Conservation (phyloP, 495 filamentous ascomycete genomes). For the Neurospora tetrasperma region DNA sequence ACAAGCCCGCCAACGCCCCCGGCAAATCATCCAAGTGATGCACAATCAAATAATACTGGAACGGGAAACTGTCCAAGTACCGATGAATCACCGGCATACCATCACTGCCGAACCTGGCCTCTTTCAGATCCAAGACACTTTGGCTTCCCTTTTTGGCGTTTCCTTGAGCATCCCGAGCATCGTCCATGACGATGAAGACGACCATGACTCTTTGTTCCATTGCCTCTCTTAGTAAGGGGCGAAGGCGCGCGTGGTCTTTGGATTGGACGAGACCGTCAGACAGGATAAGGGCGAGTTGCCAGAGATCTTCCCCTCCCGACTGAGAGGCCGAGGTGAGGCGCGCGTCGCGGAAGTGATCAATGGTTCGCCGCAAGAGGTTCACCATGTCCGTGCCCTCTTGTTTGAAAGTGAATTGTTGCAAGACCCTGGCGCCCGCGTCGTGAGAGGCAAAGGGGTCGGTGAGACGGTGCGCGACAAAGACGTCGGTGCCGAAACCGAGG, state of each 20-base stretch:
- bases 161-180: conserved; percentile 32
- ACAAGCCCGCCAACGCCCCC: conserved; percentile 69
- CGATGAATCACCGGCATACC: conserved; percentile 58
- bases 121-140: conserved; percentile 68
- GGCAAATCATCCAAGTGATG: conserved; percentile 85
- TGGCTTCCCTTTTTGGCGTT: conserved; percentile 25
- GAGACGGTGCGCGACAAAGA: conserved; percentile 83
- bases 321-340: conserved; percentile 35
- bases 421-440: conserved; percentile 70
- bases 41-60: conserved; percentile 90
- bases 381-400: conserved; percentile 78
- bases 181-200: conserved; percentile 92
- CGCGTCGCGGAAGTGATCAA: conserved; percentile 72
- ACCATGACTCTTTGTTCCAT: conserved; percentile 95
- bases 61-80: conserved; percentile 93
- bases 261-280: conserved; percentile 84
- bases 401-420: conserved; percentile 77
- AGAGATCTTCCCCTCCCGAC: conserved; percentile 63
- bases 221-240: conserved; percentile 71
- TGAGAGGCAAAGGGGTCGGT: conserved; percentile 61
- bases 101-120: conserved; percentile 66
- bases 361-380: conserved; percentile 62
- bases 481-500: conserved; percentile 76
- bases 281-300: conserved; percentile 89
- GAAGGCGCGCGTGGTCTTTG: conserved; percentile 66